Evolutionary conservation across 2,329 filamentous ascomycete species (phyloP).

Genomic region (Plectosphaerella plurivora): DNA sequence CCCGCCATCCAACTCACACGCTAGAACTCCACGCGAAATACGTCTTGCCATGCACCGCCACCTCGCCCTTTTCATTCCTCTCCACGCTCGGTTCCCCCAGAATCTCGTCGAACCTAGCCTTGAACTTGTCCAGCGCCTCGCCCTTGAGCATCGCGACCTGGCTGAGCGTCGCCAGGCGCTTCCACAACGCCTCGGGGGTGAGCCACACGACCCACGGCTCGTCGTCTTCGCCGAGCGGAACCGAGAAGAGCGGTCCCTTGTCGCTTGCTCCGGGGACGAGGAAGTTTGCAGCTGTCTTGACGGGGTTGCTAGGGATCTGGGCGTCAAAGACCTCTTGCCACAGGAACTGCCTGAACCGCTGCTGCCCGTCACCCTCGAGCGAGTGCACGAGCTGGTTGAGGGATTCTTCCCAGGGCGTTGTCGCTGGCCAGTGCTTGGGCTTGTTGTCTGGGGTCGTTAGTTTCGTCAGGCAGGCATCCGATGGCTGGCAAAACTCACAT

Average conservation of each 20-base stretch:
- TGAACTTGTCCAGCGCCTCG: slow-evolving; percentile 41
- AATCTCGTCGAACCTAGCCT: slow-evolving; percentile 47
- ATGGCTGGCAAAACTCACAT: slow-evolving; percentile 40
- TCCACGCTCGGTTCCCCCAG: slow-evolving; percentile 48
- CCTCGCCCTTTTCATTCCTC: slow-evolving; percentile 56
- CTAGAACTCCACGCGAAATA: slow-evolving; percentile 58
- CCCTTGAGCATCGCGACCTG: slow-evolving; percentile 59
- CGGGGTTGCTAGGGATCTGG: slow-evolving; percentile 46
- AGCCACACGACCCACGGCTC: slow-evolving; percentile 56
- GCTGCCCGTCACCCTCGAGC: slow-evolving; percentile 49
- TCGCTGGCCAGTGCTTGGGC: slow-evolving; percentile 48
- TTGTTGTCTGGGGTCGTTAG: slow-evolving; percentile 52
- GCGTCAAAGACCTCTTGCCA: slow-evolving; percentile 64
- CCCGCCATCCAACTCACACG: slow-evolving; percentile 21
- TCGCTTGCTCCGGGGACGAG: slow-evolving; percentile 24
- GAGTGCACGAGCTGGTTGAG: slow-evolving; percentile 55
- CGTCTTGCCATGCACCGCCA: slow-evolving; percentile 61
- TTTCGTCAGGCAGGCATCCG: slow-evolving; percentile 5
- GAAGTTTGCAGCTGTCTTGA: slow-evolving; percentile 41
- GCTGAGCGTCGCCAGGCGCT: slow-evolving; percentile 61
- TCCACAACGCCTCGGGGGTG: slow-evolving; percentile 56
- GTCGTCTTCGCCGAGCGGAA: slow-evolving; percentile 54
- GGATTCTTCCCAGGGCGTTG: slow-evolving; percentile 56
- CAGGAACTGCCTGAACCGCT: slow-evolving; percentile 59
- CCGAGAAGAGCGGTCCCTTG: slow-evolving; percentile 46